Percentiles rank a stretch among this genome's conserved stretches.
phyloP scores from a whole-genome alignment of 441 rosid genomes.

The Populus trichocarpa region DNA sequence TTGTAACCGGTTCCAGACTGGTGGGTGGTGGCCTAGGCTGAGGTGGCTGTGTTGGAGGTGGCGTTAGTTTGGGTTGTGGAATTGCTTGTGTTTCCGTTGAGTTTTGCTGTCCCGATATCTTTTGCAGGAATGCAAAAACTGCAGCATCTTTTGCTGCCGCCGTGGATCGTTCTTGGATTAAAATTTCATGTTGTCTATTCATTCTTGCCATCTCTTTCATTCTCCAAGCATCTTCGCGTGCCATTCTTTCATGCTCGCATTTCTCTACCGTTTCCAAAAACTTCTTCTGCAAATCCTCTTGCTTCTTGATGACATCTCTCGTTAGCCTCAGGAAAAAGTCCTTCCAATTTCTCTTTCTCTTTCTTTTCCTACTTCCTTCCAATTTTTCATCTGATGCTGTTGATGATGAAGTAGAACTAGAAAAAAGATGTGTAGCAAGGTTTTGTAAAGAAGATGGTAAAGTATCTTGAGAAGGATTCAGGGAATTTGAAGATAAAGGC shows the following conservation, averaged over 20 bases:
- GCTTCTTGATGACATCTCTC: constrained; percentile 59
- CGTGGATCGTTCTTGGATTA: constrained; percentile 60
- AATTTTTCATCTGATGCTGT: constrained; percentile 52
- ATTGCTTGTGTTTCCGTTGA: constrained; percentile 12
- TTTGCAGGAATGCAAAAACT: constrained; percentile 66
- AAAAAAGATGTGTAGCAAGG: constrained; percentile 40
- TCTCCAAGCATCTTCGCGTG: constrained; percentile 74
- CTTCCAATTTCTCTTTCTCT: constrained; percentile 60
- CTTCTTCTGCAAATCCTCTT: constrained; percentile 63
- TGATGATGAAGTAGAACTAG: constrained; percentile 59
- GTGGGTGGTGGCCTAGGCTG: neutral
- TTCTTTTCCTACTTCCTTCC: constrained; percentile 31
- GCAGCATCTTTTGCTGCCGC: constrained; percentile 72
- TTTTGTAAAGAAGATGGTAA: constrained; percentile 27
- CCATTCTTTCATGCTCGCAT: constrained; percentile 56
- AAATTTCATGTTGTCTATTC: constrained; percentile 47
- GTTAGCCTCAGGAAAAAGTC: constrained; percentile 56
- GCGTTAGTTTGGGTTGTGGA: constrained; percentile 9
- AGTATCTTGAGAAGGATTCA: constrained; percentile 5
- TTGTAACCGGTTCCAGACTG: constrained; percentile 15
- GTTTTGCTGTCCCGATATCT: constrained; percentile 50
- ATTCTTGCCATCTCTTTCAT: constrained; percentile 55
- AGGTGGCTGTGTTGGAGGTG: constrained; percentile 4
- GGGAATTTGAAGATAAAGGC: constrained; percentile 14
- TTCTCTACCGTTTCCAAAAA: constrained; percentile 67